phyloP scores from a whole-genome alignment of 225 moss, liverwort and hornwort genomes.

The Rhytidiadelphus loreus region DNA sequence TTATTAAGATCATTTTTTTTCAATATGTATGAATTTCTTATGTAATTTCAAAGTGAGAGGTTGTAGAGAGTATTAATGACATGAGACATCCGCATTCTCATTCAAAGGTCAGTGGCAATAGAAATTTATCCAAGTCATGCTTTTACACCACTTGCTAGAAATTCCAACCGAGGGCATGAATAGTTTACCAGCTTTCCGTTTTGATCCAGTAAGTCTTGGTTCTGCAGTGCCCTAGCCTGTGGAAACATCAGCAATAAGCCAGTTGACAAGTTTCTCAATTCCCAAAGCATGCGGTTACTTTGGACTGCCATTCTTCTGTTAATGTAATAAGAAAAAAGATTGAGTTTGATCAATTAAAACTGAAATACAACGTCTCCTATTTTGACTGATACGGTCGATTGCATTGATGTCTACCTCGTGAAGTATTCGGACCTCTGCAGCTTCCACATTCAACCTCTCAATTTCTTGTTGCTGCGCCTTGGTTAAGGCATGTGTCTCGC shows the following conservation, averaged over 20 bases:
- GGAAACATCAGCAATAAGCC: not conserved
- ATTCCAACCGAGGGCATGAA: not conserved
- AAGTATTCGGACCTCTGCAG: conserved; percentile 37
- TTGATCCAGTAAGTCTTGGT: conserved; percentile 41
- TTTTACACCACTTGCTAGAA: not conserved
- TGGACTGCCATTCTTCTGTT: not conserved
- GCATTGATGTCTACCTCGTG: conserved; percentile 37
- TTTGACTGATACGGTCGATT: not conserved
- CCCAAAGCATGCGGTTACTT: not conserved
- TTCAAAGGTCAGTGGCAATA: not conserved
- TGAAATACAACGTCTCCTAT: not conserved
- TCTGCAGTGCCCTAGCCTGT: conserved; percentile 43
- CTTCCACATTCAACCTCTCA: conserved; percentile 40
- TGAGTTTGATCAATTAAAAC: not conserved
- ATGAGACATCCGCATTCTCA: not conserved
- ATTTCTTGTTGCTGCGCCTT: conserved; percentile 71
- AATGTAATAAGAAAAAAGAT: not conserved
- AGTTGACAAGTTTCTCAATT: not conserved
- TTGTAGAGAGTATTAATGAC: not conserved
- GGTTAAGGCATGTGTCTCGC: conserved; percentile 66
- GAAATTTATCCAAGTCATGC: not conserved
- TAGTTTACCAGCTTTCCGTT: conserved; percentile 30
- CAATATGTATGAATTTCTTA: not conserved
- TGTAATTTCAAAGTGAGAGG: not conserved
- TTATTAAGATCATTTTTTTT: not conserved